Percentiles rank a stretch among this genome's conserved stretches.
phyloP scores from a whole-genome alignment of 2,329 filamentous ascomycete genomes.

The Hypoxylon sp. region DNA sequence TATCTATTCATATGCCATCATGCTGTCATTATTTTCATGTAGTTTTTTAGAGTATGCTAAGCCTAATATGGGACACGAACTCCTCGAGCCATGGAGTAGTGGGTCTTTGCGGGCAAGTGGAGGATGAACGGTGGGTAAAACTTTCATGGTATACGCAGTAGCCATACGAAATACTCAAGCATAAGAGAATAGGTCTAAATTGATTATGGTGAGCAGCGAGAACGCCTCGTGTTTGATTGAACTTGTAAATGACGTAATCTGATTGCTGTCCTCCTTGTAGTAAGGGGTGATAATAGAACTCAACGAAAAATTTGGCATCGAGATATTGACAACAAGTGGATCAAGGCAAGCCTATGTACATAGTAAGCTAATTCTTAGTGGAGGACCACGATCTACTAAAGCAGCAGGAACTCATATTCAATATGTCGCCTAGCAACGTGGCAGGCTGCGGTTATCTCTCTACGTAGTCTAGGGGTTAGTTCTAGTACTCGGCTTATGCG shows the following conservation, averaged over 20 bases:
- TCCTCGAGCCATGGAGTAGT: slow-evolving; percentile 9
- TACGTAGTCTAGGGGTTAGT: slow-evolving; percentile 14
- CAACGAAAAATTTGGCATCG: slow-evolving; percentile 13
- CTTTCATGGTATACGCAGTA: not conserved
- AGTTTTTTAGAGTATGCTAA: slow-evolving; percentile 1
- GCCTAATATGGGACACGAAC: slow-evolving; percentile 1
- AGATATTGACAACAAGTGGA: slow-evolving; percentile 17
- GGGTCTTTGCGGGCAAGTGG: slow-evolving; percentile 10
- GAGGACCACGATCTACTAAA: slow-evolving; percentile 12
- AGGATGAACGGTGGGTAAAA: not conserved
- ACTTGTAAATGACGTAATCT: slow-evolving; percentile 1
- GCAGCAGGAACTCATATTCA: slow-evolving; percentile 17
- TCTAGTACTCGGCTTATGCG: slow-evolving; percentile 13
- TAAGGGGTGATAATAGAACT: not conserved
- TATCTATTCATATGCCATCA: not conserved
- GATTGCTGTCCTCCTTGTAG: not conserved
- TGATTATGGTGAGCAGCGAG: not conserved
- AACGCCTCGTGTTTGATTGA: not conserved
- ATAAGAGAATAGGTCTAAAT: not conserved
- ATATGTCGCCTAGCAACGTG: slow-evolving; percentile 29
- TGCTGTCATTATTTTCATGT: not conserved
- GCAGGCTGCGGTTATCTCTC: slow-evolving; percentile 19
- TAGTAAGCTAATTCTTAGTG: slow-evolving; percentile 19
- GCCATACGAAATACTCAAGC: not conserved
- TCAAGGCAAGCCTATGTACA: not conserved